Evolutionary conservation across 768 basidiomycete genomes (phyloP).

Genomic region (Kwoniella sp.): DNA sequence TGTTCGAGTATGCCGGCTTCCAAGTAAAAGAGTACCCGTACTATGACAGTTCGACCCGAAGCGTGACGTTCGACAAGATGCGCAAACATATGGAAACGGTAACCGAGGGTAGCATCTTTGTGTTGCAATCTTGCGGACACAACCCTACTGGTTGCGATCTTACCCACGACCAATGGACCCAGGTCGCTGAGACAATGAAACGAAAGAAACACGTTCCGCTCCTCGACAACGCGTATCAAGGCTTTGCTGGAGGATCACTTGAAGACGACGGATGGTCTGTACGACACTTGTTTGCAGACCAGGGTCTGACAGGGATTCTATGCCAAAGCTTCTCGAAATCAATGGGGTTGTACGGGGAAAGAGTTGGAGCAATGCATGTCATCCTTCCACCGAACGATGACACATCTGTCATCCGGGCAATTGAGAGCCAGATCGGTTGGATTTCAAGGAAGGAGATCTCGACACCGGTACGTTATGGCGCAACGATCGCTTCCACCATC

Average conservation of each 20-base stretch:
- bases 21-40: constrained; percentile 81
- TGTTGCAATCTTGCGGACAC: constrained; percentile 92
- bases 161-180: constrained; percentile 79
- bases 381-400: constrained; percentile 66
- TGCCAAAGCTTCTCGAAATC: constrained; percentile 64
- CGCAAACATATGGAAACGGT: constrained; percentile 64
- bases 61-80: constrained; percentile 76
- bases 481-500: constrained; percentile 59
- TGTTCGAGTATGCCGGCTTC: constrained; percentile 85
- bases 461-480: constrained; percentile 88
- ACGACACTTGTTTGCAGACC: constrained; percentile 2
- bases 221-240: constrained; percentile 96
- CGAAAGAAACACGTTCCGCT: constrained; percentile 80
- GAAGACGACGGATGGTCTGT: constrained; percentile 32
- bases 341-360: constrained; percentile 91
- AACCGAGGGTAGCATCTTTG: constrained; percentile 72
- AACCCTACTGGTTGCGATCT: constrained; percentile 97
- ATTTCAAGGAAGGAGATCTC: constrained; percentile 43
- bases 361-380: constrained; percentile 89
- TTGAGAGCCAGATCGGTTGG: constrained; percentile 69
- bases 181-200: constrained; percentile 71
- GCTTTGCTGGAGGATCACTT: constrained; percentile 85
- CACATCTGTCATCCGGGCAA: constrained; percentile 62
- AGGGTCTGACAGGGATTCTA: background rate
- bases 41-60: constrained; percentile 86